Conservation (phyloP, 2,329 filamentous ascomycete genomes). For the Ophiocordyceps polyrhachis-furcata region DNA sequence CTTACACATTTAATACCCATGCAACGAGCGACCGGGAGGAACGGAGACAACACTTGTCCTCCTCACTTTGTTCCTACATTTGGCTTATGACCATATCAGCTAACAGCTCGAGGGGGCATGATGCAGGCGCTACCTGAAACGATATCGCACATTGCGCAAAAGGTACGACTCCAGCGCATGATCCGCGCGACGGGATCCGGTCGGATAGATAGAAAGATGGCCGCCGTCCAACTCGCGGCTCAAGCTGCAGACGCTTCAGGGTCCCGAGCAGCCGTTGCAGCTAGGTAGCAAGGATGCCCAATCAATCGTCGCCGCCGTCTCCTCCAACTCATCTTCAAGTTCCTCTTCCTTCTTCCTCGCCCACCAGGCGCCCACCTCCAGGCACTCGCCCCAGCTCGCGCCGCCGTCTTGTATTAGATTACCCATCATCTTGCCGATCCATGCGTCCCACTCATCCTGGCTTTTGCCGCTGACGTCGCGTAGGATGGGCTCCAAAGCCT, state of each 20-base stretch:
- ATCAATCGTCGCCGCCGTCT: neutral
- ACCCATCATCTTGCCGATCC: conserved; percentile 74
- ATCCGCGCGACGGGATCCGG: conserved; percentile 6
- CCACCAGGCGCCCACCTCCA: conserved; percentile 75
- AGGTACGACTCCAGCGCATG: conserved; percentile 42
- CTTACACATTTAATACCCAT: neutral
- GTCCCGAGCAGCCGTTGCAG: neutral
- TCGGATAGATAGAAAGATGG: neutral
- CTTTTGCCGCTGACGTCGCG: conserved; percentile 71
- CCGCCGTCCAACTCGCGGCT: neutral
- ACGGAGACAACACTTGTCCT: neutral
- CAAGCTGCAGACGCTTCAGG: neutral
- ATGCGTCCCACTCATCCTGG: conserved; percentile 80
- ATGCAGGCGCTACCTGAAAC: conserved; percentile 71
- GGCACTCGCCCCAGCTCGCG: conserved; percentile 66
- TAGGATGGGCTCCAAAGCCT: conserved; percentile 66
- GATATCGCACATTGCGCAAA: conserved; percentile 70
- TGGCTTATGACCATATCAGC: neutral
- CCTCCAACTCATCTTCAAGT: neutral
- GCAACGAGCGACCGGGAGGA: neutral
- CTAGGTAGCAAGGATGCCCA: neutral
- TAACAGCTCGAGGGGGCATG: conserved; percentile 1
- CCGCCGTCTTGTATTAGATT: conserved; percentile 66
- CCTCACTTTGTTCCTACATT: neutral
- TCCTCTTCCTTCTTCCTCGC: conserved; percentile 44